Conservation (phyloP, 768 basidiomycete genomes). For the Cantharellus anzutake region DNA sequence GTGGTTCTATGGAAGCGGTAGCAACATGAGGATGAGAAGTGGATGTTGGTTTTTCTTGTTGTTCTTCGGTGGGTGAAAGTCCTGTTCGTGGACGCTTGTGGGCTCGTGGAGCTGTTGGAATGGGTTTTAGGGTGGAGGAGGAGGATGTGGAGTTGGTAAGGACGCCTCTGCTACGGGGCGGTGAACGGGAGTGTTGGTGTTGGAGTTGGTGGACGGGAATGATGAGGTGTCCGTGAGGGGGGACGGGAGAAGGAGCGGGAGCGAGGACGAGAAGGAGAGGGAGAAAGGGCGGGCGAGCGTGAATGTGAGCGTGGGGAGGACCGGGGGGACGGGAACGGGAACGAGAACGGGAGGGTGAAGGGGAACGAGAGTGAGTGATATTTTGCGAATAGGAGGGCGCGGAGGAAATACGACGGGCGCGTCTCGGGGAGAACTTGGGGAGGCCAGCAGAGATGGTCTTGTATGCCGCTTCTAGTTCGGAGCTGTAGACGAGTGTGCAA, state of each 20-base stretch:
- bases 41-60: too few relatives aligned
- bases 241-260: slow-evolving; percentile 24
- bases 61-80: not conserved
- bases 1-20: too few relatives aligned
- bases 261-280: slow-evolving; percentile 22
- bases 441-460: not conserved
- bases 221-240: slow-evolving; percentile 8
- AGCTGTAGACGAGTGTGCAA: slow-evolving; percentile 23
- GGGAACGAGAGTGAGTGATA: too few relatives aligned
- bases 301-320: too few relatives aligned
- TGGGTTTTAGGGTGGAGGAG: not conserved
- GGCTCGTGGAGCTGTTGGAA: not conserved
- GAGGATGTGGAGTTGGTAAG: not conserved
- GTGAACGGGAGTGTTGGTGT: not conserved
- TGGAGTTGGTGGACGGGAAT: slow-evolving; percentile 3
- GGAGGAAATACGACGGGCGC: too few relatives aligned
- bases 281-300: slow-evolving; percentile 8
- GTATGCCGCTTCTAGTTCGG: slow-evolving; percentile 60
- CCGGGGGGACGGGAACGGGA: too few relatives aligned
- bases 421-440: not conserved
- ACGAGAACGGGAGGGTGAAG: too few relatives aligned
- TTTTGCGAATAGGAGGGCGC: too few relatives aligned
- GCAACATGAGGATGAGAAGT: too few relatives aligned
- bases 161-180: not conserved
- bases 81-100: not conserved